A percentile compares a stretch with the other conserved stretches of the same genome.
phyloP scores from a whole-genome alignment of 345 rosid genomes.

The Raphanus raphanistrum region DNA sequence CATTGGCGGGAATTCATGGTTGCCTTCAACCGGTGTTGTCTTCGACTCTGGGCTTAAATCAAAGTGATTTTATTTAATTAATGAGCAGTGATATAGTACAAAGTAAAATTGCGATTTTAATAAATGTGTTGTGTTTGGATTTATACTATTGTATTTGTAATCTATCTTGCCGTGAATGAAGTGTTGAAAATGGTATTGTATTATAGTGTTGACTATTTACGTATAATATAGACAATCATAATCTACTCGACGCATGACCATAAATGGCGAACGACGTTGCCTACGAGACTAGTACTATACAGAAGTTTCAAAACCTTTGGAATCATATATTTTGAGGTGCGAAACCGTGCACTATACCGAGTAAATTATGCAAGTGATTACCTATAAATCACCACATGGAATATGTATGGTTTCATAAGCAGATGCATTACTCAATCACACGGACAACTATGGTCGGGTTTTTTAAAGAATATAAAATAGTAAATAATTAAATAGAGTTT shows the following conservation, averaged over 20 bases:
- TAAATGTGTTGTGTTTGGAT: background rate
- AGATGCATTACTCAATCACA: background rate
- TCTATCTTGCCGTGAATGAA: conserved; percentile 5
- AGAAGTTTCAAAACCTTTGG: no score
- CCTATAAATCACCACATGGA: background rate
- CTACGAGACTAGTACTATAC: background rate
- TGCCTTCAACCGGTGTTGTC: conserved; percentile 39
- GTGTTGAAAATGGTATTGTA: background rate
- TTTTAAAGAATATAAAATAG: background rate
- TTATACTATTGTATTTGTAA: conserved; percentile 14
- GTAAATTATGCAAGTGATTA: background rate
- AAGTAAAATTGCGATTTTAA: background rate
- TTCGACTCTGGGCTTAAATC: conserved; percentile 31
- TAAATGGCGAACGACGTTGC: background rate
- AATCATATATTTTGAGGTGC: background rate
- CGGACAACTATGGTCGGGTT: background rate
- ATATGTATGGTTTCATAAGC: background rate
- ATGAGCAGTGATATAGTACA: background rate
- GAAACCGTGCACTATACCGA: background rate
- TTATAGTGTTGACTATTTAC: background rate
- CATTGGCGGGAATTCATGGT: conserved; percentile 33
- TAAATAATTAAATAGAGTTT: no score
- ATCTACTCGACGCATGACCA: no score
- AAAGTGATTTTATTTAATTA: background rate
- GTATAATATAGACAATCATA: no score